A percentile compares a stretch with the other conserved stretches of the same genome.
phyloP scores from a whole-genome alignment of 2,329 filamentous ascomycete genomes.

The Phoma sp. region DNA sequence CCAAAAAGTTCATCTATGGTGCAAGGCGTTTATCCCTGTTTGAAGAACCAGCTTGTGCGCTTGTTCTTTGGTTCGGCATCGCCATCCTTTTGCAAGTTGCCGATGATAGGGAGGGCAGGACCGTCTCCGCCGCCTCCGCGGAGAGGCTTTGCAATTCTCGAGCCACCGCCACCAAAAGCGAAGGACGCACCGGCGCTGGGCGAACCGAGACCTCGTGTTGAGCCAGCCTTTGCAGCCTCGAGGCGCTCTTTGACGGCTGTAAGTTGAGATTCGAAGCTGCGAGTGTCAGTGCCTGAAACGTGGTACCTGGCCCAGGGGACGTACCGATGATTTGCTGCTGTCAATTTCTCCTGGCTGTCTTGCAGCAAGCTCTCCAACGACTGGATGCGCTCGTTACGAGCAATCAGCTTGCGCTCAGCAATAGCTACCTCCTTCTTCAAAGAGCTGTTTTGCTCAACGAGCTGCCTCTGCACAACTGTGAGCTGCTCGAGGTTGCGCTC shows the following conservation, averaged over 20 bases:
- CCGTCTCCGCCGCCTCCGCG: slow-evolving; percentile 60
- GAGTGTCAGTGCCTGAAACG: slow-evolving; percentile 9
- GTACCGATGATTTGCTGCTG: slow-evolving; percentile 95
- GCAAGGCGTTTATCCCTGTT: slow-evolving; percentile 54
- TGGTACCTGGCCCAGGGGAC: slow-evolving; percentile 42
- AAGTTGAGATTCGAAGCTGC: slow-evolving; percentile 95
- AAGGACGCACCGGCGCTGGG: slow-evolving; percentile 65
- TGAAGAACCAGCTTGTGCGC: slow-evolving; percentile 78
- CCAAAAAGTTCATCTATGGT: slow-evolving; percentile 2
- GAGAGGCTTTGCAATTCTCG: slow-evolving; percentile 70
- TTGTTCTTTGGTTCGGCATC: slow-evolving; percentile 64
- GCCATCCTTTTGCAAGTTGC: slow-evolving; percentile 56
- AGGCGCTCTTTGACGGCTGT: slow-evolving; percentile 97
- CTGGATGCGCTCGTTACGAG: slow-evolving; percentile 94
- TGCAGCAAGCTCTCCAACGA: slow-evolving; percentile 90
- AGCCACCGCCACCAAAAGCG: slow-evolving; percentile 69
- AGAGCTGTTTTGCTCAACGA: slow-evolving; percentile 91
- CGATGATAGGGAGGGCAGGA: slow-evolving; percentile 53
- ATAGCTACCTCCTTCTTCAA: slow-evolving; percentile 99
- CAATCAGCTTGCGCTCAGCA: slow-evolving; percentile 95
- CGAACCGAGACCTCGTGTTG: slow-evolving; percentile 79
- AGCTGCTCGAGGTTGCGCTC: slow-evolving; percentile 98
- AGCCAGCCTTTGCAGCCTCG: slow-evolving; percentile 91
- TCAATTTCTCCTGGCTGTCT: slow-evolving; percentile 98
- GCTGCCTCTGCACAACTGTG: slow-evolving; percentile 94